Evolutionary conservation across 192 early-diverging fungal species (phyloP).

Genomic region (Coemansia sp.): DNA sequence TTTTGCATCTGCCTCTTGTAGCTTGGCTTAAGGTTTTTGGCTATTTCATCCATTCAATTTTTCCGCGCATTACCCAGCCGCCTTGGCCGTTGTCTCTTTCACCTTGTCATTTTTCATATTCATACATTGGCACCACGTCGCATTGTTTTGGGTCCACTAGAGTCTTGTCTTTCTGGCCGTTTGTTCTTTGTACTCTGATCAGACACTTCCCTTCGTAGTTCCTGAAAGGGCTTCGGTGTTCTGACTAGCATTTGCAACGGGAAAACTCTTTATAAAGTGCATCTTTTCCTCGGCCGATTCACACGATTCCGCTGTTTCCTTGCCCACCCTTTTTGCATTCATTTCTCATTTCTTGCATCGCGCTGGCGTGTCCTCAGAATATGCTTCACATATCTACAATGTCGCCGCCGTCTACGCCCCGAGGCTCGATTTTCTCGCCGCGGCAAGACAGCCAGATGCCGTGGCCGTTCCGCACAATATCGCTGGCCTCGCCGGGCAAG

Average conservation of each 20-base stretch:
- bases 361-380: not conserved
- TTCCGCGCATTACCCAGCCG: not conserved
- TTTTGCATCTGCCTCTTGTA: constrained; percentile 2
- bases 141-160: not conserved
- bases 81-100: not conserved
- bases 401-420: constrained; percentile 36
- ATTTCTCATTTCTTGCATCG: not conserved
- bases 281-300: not conserved
- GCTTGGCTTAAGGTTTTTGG: not conserved
- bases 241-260: not conserved
- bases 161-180: not conserved
- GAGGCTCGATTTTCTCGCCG: constrained; percentile 35
- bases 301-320: not conserved
- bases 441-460: constrained; percentile 11
- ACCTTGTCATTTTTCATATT: constrained; percentile 1
- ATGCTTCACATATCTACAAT: constrained; percentile 36
- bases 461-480: constrained; percentile 31
- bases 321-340: not conserved
- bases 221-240: not conserved
- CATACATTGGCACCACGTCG: not conserved
- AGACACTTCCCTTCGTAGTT: not conserved
- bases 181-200: not conserved
- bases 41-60: not conserved
- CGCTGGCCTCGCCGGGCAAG: constrained; percentile 22
- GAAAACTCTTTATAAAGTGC: not conserved